Evolutionary conservation across 2,329 filamentous ascomycete species (phyloP), one percentile per base, ranked within the genome.

Genomic region (Apiospora marii): DNA sequence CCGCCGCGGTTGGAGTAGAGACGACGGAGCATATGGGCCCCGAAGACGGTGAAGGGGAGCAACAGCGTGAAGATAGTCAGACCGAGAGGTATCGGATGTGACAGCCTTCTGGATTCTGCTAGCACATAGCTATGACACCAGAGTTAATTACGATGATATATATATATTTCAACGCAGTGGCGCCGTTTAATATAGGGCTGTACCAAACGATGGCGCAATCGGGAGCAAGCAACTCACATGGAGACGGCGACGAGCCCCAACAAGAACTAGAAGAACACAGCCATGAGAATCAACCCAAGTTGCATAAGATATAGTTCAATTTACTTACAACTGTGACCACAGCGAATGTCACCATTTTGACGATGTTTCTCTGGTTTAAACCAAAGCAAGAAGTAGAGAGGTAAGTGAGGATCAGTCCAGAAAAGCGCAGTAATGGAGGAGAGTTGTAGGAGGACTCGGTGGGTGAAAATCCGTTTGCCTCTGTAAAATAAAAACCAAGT

Each of bases 71-170:
- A 73, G 41, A 78, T 76, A 5, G 75, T 77, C 22, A 78, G 77
- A 4, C 76, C 78, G n/a, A 78, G 77, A 27, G 79, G 73, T 34
- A 81, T 74, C 27, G 80, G 80, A 10, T 81, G 74, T 3, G 77
- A 79, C 10, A 81, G 73, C 2, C 72, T 75, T 73, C 77, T 80
- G 10, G 79, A 74, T 14, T 74, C 77, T 30, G 79, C 77, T 71
- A 80, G 78, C 24, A 79, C 76, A 58, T 80, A 80, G 64, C 79
- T 81, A 43, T 12, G 43, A 24, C 0, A n/a, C 41, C 10, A 19
- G 1, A 0, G 19, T 64, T n/a, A 64, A 19, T 34, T 13, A 64
- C 8, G 22, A 41, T 10, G n/a, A n/a, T n/a, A n/a, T n/a, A n/a
- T n/a, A 27, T 10, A 6, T 41, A 61, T 6, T 22, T 19, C 16